phyloP scores from a whole-genome alignment of 2,329 filamentous ascomycete genomes.

The Aureobasidium sp. region DNA sequence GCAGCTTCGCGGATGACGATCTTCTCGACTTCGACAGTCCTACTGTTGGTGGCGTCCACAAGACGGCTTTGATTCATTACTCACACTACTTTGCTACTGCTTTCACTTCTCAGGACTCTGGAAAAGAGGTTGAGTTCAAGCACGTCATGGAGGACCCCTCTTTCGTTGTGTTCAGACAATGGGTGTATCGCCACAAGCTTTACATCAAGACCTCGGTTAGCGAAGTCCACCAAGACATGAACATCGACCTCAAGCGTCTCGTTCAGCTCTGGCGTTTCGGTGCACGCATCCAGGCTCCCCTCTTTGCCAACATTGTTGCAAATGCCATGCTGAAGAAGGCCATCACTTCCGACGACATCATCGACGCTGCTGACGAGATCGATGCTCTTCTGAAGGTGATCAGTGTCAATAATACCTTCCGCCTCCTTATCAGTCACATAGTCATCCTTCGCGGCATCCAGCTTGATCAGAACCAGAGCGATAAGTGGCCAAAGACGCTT shows the following conservation, averaged over 20 bases:
- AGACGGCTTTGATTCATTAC: neutral
- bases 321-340: neutral
- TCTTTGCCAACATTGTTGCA: neutral
- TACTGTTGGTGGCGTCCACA: neutral
- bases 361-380: neutral
- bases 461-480: neutral
- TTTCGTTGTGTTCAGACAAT: neutral
- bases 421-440: neutral
- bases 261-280: conserved; percentile 7
- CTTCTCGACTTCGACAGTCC: neutral
- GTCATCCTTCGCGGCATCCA: neutral
- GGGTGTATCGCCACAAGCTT: neutral
- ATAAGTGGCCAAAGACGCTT: neutral
- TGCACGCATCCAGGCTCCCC: conserved; percentile 3
- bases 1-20: neutral
- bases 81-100: neutral
- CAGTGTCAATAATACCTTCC: neutral
- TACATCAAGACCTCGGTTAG: neutral
- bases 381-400: neutral
- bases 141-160: neutral
- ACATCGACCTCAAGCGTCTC: neutral
- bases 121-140: neutral
- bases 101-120: neutral
- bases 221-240: neutral
- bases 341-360: neutral